A percentile compares a stretch with the other conserved stretches of the same genome.
Conservation (phyloP, 73 alveolate species). For the Paramecium primaurelia region DNA sequence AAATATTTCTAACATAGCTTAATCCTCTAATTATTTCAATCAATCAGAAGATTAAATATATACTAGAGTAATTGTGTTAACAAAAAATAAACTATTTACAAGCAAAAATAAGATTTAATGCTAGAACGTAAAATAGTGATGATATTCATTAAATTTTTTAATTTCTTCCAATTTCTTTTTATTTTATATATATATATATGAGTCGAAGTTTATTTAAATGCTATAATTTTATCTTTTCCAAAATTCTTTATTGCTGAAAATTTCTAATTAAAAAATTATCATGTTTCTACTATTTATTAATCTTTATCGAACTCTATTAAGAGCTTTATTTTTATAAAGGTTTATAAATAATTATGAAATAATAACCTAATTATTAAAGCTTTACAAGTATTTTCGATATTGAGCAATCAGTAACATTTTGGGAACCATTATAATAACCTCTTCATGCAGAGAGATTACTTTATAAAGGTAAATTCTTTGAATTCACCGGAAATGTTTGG, state of each 20-base stretch:
- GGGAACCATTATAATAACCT: not conserved
- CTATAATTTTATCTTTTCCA: not conserved
- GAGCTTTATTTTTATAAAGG: not conserved
- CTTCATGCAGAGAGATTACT: not conserved
- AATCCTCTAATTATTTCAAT: no score
- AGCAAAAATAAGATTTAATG: no score
- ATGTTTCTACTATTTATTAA: not conserved
- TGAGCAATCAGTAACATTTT: not conserved
- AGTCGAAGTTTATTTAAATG: not conserved
- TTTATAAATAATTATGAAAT: not conserved
- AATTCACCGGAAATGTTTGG: not conserved
- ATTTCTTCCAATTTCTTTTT: no score
- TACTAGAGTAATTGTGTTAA: no score
- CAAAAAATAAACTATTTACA: no score
- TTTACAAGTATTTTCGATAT: not conserved
- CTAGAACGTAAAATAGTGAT: no score
- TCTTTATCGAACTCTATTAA: not conserved
- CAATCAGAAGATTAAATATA: no score
- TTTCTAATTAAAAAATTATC: not conserved
- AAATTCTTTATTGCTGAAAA: no score
- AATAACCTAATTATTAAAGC: not conserved
- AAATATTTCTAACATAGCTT: no score
- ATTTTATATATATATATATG: no score
- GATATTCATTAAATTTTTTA: not conserved
- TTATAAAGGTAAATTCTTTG: not conserved